phyloP scores from a whole-genome alignment of 768 basidiomycete genomes.

The Lactarius hatsudake region DNA sequence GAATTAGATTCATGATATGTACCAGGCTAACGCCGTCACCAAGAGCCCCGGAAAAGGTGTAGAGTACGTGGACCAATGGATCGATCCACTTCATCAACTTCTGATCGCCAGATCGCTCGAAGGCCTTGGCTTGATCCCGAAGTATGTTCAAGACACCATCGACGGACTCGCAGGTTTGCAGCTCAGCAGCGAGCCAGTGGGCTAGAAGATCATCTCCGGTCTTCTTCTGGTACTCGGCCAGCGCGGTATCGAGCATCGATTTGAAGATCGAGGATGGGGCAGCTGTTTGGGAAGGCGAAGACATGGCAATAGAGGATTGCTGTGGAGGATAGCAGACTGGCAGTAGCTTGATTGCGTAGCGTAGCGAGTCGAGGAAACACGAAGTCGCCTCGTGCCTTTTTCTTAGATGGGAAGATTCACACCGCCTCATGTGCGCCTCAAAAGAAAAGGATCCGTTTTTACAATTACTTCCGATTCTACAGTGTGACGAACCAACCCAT shows the following conservation, averaged over 20 bases:
- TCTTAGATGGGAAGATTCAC: background rate
- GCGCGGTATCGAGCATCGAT: background rate
- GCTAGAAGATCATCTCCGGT: background rate
- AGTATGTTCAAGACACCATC: background rate
- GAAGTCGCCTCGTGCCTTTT: background rate
- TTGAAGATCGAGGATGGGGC: background rate
- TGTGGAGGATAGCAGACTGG: background rate
- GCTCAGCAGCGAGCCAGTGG: background rate
- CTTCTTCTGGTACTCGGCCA: background rate
- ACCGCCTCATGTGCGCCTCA: background rate
- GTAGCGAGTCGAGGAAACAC: background rate
- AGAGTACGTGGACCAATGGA: background rate
- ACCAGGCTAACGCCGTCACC: background rate
- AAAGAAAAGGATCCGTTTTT: background rate
- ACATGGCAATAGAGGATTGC: background rate
- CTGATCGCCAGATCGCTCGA: background rate
- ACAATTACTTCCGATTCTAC: too few species aligned
- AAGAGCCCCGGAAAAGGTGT: background rate
- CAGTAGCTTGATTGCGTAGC: background rate
- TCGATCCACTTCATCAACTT: background rate
- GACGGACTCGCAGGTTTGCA: background rate
- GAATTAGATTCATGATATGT: background rate
- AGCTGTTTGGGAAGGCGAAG: background rate
- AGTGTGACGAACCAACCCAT: too few species aligned
- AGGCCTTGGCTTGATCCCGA: background rate